Conservation (phyloP, 208 protist species). For the Wallacemonas sp. region DNA sequence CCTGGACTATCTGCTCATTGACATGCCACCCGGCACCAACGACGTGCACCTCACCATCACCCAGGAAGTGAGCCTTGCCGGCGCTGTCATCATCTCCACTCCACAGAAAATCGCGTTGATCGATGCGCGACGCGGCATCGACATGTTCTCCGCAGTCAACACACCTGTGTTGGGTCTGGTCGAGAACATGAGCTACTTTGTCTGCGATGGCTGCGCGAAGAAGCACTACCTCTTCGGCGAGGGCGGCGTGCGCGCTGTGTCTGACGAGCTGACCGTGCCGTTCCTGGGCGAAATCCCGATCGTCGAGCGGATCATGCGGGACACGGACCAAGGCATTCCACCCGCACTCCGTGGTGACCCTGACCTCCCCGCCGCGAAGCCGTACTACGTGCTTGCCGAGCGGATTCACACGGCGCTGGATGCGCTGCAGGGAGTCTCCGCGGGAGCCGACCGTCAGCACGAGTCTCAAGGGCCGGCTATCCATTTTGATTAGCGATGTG, state of each 20-base stretch:
- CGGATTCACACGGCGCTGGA: conserved; percentile 37
- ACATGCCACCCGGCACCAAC: conserved; percentile 93
- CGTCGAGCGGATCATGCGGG: conserved; percentile 84
- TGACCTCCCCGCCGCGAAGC: conserved; percentile 57
- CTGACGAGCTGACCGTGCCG: conserved; percentile 84
- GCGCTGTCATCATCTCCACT: conserved; percentile 96
- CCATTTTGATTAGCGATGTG: conserved; percentile 47
- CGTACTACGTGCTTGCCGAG: conserved; percentile 79
- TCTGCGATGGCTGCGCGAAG: conserved; percentile 89
- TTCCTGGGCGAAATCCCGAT: conserved; percentile 95
- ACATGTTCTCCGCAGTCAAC: conserved; percentile 96
- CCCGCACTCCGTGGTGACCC: conserved; percentile 84
- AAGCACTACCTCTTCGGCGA: conserved; percentile 93
- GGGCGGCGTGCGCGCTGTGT: conserved; percentile 80
- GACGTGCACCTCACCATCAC: conserved; percentile 93
- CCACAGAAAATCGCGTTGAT: conserved; percentile 94
- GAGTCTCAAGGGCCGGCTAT: conserved; percentile 30
- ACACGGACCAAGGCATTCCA: conserved; percentile 90
- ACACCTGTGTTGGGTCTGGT: conserved; percentile 95
- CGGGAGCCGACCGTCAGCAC: conserved; percentile 2
- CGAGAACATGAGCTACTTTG: conserved; percentile 98
- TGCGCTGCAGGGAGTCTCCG: conserved; percentile 1
- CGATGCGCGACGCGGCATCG: conserved; percentile 87
- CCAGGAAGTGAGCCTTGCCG: conserved; percentile 84
- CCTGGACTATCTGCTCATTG: conserved; percentile 91